Evolutionary conservation across 2,329 filamentous ascomycete species (phyloP), one percentile per base, ranked within the genome.

Genomic region (Fusarium floridanum): DNA sequence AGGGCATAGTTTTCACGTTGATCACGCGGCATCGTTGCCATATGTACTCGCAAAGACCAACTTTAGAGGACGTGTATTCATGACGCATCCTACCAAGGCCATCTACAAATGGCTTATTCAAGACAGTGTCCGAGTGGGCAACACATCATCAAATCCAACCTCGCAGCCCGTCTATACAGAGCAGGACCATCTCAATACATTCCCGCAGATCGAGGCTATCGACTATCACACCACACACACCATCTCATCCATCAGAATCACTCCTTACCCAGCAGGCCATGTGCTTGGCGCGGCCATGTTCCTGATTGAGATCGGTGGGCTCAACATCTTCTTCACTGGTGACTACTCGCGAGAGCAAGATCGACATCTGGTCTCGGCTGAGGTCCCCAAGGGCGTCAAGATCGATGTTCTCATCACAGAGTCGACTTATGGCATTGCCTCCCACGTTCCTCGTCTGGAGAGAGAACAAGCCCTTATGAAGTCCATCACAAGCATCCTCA

Each of bases 31-130:
- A 17, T 98, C 96, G n/a, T 87, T 99, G 56, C 97, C 97, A 53
- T 99, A 98, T 82, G 97, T 99, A 69, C 90, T 99, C 75, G 94
- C 96, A 75, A 99, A 99, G 86, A 98, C 97, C 41, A 98, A 98
- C 83, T 99, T 99, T 87, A 93, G 94, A 75, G 97, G 97, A 59
- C 92, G 95, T 24, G 96, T 98, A 71, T 98, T 98, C 86, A 99
- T 98, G 96, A 99, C 97, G 61, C 97, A 99, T 86, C 95, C 97
- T 2, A 99, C 97, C 56, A 98, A 99, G 84, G 97, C 97, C 78
- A 99, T 99, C 82, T 99, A 99, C 89, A 98, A 98, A 85, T 98
- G 97, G 96, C 91, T 98, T 61, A 98, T 98, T 73, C 95, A 98
- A 83, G 97, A 99, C 84, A 97, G 95, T 76, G 94, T 99, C 53